A percentile compares a stretch with the other conserved stretches of the same genome.
Conservation (phyloP, 129 eudicot genomes). For the Mikania micrantha region DNA sequence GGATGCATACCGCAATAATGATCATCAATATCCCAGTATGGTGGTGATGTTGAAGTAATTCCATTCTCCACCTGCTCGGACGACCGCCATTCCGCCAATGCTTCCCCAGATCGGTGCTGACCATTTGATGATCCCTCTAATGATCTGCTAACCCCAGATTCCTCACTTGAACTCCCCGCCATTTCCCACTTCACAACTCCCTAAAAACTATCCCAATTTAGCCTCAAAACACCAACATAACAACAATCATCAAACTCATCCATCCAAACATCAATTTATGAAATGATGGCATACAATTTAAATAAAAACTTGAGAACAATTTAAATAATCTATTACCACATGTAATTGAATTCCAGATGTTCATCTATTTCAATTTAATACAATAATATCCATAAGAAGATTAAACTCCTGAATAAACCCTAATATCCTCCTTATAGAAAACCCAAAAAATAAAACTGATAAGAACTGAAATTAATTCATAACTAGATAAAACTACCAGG, state of each 20-base stretch:
- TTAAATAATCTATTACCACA: background rate
- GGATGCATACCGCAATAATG: slow-evolving; percentile 65
- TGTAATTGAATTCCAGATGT: slow-evolving; percentile 2
- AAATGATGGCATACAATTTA: background rate
- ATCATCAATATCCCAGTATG: slow-evolving; percentile 84
- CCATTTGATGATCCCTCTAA: slow-evolving; percentile 56
- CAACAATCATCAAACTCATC: slow-evolving; percentile 3
- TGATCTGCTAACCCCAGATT: slow-evolving; percentile 60
- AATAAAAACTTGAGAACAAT: background rate
- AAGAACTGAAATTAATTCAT: background rate
- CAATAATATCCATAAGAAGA: background rate
- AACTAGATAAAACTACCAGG: background rate
- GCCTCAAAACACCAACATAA: slow-evolving; percentile 22
- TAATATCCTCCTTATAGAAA: slow-evolving; percentile 1
- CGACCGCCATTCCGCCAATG: slow-evolving; percentile 93
- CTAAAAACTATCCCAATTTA: slow-evolving; percentile 30
- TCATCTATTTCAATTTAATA: slow-evolving; percentile 11
- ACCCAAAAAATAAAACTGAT: slow-evolving; percentile 15
- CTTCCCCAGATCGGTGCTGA: slow-evolving; percentile 74
- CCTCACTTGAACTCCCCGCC: slow-evolving; percentile 79
- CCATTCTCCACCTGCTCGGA: slow-evolving; percentile 96
- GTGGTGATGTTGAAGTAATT: slow-evolving; percentile 85
- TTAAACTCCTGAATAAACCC: slow-evolving; percentile 37
- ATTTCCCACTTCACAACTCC: slow-evolving; percentile 42
- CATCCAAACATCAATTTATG: background rate